Percentiles rank a stretch among this genome's conserved stretches.
These are phyloP conservation scores for Diaporthe velutina DNA, from an alignment of 2,329 filamentous ascomycete genomes.

Conservation along the genomic window DNA sequence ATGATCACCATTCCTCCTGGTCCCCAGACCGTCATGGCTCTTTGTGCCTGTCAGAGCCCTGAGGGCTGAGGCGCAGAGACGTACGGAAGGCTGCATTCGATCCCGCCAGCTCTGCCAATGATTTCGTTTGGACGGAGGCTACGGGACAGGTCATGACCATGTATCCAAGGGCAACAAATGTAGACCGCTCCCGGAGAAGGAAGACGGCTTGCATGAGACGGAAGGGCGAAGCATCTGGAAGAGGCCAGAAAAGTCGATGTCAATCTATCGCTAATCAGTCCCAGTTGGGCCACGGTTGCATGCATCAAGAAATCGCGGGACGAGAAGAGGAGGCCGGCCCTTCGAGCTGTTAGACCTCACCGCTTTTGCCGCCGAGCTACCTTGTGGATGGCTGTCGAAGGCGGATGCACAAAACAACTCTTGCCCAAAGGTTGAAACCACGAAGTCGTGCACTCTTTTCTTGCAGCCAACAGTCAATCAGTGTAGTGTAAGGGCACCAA, in stretches of 20 bases:
- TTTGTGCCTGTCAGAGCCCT: conserved; percentile 22
- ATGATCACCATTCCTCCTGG: not conserved
- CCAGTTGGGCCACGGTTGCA: not conserved
- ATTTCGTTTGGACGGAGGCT: conserved; percentile 17
- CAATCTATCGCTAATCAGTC: not conserved
- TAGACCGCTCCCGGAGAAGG: conserved; percentile 28
- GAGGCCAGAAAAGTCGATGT: not conserved
- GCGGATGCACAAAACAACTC: not conserved
- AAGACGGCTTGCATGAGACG: conserved; percentile 27
- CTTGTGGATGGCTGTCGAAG: not conserved
- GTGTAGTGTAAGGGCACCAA: conserved; percentile 29
- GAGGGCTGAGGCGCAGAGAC: conserved; percentile 30
- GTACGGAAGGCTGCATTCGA: conserved; percentile 33
- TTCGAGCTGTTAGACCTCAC: not conserved
- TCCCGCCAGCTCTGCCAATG: conserved; percentile 32
- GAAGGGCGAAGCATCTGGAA: conserved; percentile 19
- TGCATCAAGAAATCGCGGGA: not conserved
- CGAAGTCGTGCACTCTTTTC: not conserved
- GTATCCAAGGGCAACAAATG: conserved; percentile 22
- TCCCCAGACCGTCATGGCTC: not conserved
- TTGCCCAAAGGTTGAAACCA: not conserved
- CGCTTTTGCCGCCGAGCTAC: not conserved
- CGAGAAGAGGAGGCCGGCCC: not conserved
- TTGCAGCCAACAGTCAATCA: conserved; percentile 12
- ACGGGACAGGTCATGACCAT: conserved; percentile 16